Base-by-base conservation (phyloP, 345 rosid species). In the Microcos paniculata region DNA sequence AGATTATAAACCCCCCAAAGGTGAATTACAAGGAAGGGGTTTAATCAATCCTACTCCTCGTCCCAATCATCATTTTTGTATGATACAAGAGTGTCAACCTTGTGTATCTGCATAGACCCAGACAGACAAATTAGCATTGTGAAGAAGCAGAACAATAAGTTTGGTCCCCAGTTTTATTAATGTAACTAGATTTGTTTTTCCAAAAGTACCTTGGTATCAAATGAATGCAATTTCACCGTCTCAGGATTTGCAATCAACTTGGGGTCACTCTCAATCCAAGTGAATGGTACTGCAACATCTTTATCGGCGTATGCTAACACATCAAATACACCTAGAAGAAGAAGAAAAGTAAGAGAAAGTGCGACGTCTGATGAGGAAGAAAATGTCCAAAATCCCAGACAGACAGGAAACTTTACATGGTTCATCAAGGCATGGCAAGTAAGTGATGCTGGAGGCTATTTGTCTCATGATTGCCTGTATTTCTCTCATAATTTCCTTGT, bases 51-150 rank as follows among this genome's bases (percentile, higher is more conserved):
- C 82, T 87, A 86, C 81, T 89, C 70, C 77, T 93, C 99, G 66
- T 90, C 99, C 99, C 96, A 93, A 40, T 96, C 99, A 12, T 96
- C 98, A 35, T 85, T 90, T 92, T 93, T 93, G 88, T 93, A 96
- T 0, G 99, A 96, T 62, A 96, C 98, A 24, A 93, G 97, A 16
- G 98, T 96, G 79, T 90, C 93, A 14, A 93, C 99, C 80, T 93
- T 96, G 85, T 96, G 99, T 82, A 96, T 93, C 99, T 96, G 94
- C 52, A 70, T 43, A 12, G 6, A 76, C 24, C 59, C 64, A 46
- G 63, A 28, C 10, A 35, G 45, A 26, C 16, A 11, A 67, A 48
- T 0, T 2, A 21, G 2, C 1, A 35, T 35, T 35, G 35, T 35
- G 3, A n/a, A n/a, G 49, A 70, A 53, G 42, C 16, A 65, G 43